Evolutionary conservation across 768 basidiomycete species (phyloP).

Genomic region (Cubamyces sp.): DNA sequence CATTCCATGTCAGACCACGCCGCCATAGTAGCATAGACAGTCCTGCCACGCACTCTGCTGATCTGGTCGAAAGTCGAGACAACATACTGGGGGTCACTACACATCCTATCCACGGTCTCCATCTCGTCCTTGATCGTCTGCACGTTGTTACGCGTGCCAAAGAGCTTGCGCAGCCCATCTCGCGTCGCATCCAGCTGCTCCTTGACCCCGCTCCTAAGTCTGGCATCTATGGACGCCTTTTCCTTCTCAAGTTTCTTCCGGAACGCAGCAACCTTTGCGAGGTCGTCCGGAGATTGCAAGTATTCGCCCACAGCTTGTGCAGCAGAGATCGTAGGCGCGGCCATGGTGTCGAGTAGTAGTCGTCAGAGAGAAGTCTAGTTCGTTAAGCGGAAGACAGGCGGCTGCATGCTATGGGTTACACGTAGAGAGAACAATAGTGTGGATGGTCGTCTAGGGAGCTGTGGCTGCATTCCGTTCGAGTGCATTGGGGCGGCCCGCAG

Average conservation of each 20-base stretch:
- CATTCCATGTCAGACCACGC: neutral
- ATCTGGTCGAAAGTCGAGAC: constrained; percentile 95
- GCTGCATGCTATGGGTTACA: neutral
- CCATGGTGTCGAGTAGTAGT: constrained; percentile 13
- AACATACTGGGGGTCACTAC: constrained; percentile 72
- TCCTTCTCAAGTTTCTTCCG: constrained; percentile 96
- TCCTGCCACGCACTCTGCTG: constrained; percentile 67
- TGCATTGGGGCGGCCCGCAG: no score
- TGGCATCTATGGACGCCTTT: constrained; percentile 89
- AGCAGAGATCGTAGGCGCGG: constrained; percentile 60
- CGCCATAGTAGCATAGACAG: neutral
- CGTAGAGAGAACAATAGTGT: no score
- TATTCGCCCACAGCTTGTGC: constrained; percentile 89
- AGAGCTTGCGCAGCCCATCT: constrained; percentile 82
- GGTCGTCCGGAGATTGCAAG: constrained; percentile 91
- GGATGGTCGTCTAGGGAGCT: no score
- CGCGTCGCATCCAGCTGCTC: constrained; percentile 91
- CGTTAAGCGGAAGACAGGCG: neutral
- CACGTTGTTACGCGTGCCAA: constrained; percentile 76
- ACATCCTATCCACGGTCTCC: constrained; percentile 75
- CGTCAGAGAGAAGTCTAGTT: neutral
- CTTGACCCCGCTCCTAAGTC: constrained; percentile 89
- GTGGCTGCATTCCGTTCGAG: no score
- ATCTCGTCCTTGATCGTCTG: constrained; percentile 87
- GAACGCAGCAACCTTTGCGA: constrained; percentile 84